A percentile compares a stretch with the other conserved stretches of the same genome.
phyloP scores from a whole-genome alignment of 345 rosid species.

The Hibiscus trionum region DNA sequence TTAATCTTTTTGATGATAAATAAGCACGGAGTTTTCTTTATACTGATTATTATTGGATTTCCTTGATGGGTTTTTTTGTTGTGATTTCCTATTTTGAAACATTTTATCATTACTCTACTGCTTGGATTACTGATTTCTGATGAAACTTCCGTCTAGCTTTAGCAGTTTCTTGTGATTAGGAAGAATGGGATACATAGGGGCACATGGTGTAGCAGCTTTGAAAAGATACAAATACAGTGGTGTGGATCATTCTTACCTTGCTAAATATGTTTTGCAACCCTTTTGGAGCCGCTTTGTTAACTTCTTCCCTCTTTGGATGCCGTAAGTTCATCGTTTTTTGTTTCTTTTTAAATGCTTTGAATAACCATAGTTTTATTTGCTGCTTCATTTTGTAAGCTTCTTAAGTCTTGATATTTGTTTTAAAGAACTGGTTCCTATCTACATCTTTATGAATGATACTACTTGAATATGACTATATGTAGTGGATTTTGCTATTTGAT shows the following conservation, averaged over 20 bases:
- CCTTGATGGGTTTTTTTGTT: neutral
- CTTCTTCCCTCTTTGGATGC: constrained; percentile 99
- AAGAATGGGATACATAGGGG: constrained; percentile 83
- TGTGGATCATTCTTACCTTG: constrained; percentile 72
- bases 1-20: neutral
- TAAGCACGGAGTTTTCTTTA: neutral
- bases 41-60: neutral
- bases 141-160: neutral
- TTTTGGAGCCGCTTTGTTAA: constrained; percentile 78
- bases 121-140: neutral
- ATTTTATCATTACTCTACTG: neutral
- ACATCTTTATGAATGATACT: neutral
- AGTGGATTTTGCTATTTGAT: neutral
- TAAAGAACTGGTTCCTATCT: neutral
- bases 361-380: neutral
- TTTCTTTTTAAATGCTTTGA: neutral
- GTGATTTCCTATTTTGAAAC: neutral
- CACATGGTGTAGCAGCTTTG: constrained; percentile 76
- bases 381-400: neutral
- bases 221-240: constrained; percentile 93
- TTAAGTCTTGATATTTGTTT: neutral
- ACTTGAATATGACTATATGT: neutral
- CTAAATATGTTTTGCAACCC: constrained; percentile 89
- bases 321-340: constrained; percentile 41
- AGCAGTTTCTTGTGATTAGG: constrained; percentile 12